Base-by-base conservation (phyloP, 352 stramenopile genomes). In the Pythium pyrilobum region DNA sequence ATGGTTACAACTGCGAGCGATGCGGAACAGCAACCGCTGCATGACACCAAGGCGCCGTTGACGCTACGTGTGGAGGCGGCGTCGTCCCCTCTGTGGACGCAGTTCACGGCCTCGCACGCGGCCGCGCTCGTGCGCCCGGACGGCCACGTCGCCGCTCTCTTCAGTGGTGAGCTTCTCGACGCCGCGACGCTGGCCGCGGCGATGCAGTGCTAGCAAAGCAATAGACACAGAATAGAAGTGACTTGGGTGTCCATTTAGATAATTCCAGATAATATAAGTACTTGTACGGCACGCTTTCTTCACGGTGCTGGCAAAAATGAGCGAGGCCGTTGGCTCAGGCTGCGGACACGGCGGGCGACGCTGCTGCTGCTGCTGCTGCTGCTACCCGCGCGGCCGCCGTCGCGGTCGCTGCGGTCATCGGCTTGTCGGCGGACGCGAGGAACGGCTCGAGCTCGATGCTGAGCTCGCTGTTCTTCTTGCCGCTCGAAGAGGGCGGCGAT, bases 101-200 rank as follows among this genome's bases (percentile, higher is more conserved):
- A 56, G 36, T 92, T 92, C 38, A 55, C 61, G 9, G 2, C 34
- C 9, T 52, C 39, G 9, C 58, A 73, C 15, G 42, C 47, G 2
- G 81, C 77, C 24, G 67, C 72, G 28, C 68, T 96, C 21, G 60
- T 96, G 18, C 83, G 85, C 47, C 85, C 85, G 10, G 85, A 96
- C 55, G 81, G 83, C 28, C 83, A 94, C 51, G 56, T 96, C 33
- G 82, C 72, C n/a, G 66, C 52, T 6, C 44, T 93, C 12, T 94
- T 83, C 76, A 52, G 52, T 13, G 34, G 9, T 31, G 12, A 6
- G 0, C 1, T 28, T n/a, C 28, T 65, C 3, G 29, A 51, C 12
- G 27, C 25, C 15, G 11, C 44, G 3, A 31, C 45, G 11, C 51
- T 60, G 1, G 23, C 36, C 12, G 6, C 25, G 23, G 49, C 52